phyloP scores from a whole-genome alignment of 2,329 filamentous ascomycete genomes.

The Thielaviopsis euricoi region DNA sequence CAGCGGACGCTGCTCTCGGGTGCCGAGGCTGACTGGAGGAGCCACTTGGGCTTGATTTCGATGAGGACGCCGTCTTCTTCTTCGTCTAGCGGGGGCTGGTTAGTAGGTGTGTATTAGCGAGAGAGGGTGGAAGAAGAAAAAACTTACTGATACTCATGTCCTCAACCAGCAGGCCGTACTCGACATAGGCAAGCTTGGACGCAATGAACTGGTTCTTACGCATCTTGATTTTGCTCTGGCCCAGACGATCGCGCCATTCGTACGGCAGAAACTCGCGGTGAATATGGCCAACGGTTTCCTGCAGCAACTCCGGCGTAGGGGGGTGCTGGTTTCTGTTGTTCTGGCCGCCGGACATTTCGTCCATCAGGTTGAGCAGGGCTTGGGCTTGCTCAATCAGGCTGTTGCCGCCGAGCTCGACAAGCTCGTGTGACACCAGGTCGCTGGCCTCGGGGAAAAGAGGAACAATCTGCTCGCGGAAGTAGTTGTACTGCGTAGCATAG shows the following conservation, averaged over 20 bases:
- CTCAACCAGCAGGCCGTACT: slow-evolving; percentile 53
- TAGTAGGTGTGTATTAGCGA: not conserved
- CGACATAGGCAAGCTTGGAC: slow-evolving; percentile 30
- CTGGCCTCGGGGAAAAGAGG: slow-evolving; percentile 11
- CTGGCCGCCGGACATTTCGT: slow-evolving; percentile 18
- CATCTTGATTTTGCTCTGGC: slow-evolving; percentile 6
- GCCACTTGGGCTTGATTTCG: slow-evolving; percentile 79
- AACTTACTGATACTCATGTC: slow-evolving; percentile 44
- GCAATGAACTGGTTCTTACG: slow-evolving; percentile 30
- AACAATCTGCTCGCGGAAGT: slow-evolving; percentile 10
- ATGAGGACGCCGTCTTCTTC: slow-evolving; percentile 27
- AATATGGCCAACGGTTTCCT: slow-evolving; percentile 1
- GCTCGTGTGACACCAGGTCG: slow-evolving; percentile 35
- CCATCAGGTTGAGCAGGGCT: slow-evolving; percentile 31
- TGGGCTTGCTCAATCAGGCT: slow-evolving; percentile 34
- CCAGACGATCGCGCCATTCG: not conserved
- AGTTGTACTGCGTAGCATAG: slow-evolving; percentile 12
- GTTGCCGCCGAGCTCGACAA: slow-evolving; percentile 23
- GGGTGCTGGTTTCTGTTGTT: slow-evolving; percentile 12
- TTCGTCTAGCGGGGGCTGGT: slow-evolving; percentile 15
- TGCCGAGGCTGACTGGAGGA: slow-evolving; percentile 57
- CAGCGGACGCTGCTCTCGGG: slow-evolving; percentile 47
- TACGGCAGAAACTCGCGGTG: slow-evolving; percentile 6
- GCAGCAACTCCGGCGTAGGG: slow-evolving; percentile 7
- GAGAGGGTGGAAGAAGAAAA: not conserved